Conservation (phyloP, 2,329 filamentous ascomycete genomes). For the Trichoderma aggressivum region DNA sequence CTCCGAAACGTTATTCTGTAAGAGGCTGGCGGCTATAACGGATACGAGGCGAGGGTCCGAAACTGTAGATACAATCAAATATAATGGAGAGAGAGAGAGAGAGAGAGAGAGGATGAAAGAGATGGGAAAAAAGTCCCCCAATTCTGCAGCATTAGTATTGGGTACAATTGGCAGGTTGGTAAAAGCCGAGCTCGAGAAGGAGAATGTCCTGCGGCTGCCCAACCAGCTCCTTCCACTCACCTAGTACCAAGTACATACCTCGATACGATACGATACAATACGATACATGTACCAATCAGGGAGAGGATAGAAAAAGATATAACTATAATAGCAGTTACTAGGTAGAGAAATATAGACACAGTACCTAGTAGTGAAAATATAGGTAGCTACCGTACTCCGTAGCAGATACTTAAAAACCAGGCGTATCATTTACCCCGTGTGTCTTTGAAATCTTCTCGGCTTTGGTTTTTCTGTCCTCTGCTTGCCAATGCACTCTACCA, state of each 20-base stretch:
- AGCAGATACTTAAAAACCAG: no score
- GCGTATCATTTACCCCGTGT: no score
- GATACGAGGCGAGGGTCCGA: background rate
- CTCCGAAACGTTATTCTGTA: background rate
- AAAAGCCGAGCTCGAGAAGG: background rate
- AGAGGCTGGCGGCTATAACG: background rate
- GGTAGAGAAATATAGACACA: no score
- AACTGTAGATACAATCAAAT: background rate
- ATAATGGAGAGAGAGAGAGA: background rate
- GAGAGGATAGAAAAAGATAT: no score
- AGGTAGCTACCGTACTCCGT: no score
- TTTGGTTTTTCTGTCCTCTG: no score
- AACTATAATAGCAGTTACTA: no score
- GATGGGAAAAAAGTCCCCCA: background rate
- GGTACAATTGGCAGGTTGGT: background rate
- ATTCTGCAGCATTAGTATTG: background rate
- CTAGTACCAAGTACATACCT: background rate
- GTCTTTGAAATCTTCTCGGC: no score
- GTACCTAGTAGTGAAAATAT: no score
- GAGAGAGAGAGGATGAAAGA: background rate
- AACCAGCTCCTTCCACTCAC: background rate
- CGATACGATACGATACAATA: background rate
- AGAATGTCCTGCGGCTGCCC: slow-evolving; percentile 3
- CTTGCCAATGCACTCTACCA: background rate
- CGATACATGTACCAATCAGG: no score